Conservation (phyloP, 2,329 filamentous ascomycete genomes). For the Parafenestella ontariensis region DNA sequence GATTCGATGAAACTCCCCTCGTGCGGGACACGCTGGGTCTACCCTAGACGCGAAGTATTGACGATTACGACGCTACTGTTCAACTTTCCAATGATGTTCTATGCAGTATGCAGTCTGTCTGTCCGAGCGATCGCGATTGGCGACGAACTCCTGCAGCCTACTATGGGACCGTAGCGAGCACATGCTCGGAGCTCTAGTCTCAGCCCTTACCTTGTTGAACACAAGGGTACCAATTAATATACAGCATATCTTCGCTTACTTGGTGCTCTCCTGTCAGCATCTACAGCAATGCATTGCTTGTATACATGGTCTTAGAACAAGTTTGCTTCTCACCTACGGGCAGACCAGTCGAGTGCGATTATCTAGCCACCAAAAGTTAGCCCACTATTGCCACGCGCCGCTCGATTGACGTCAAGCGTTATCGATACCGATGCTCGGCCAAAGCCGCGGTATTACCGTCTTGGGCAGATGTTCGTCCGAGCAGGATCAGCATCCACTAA, state of each 20-base stretch:
- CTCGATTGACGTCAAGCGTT: neutral
- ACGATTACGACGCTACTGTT: constrained; percentile 21
- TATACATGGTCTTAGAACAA: too few relatives aligned
- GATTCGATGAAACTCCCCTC: constrained; percentile 14
- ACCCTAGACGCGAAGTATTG: neutral
- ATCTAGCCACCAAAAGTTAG: neutral
- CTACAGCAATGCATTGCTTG: neutral
- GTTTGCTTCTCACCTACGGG: neutral
- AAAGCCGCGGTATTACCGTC: constrained; percentile 1
- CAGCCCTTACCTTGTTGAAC: constrained; percentile 13
- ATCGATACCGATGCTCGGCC: constrained; percentile 15
- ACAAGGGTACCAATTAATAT: constrained; percentile 13
- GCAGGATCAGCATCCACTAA: constrained; percentile 27
- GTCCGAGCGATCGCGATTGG: constrained; percentile 13
- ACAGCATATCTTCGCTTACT: constrained; percentile 1
- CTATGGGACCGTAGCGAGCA: constrained; percentile 20
- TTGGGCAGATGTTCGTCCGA: neutral
- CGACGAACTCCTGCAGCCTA: neutral
- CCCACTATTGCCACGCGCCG: neutral
- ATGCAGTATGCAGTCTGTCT: neutral
- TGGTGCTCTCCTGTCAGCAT: neutral
- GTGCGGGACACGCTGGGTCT: neutral
- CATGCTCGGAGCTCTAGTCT: constrained; percentile 27
- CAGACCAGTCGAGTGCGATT: neutral
- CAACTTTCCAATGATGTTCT: neutral